Conservation (phyloP, 2,329 filamentous ascomycete species). For the Aspergillus pseudoglaucus region DNA sequence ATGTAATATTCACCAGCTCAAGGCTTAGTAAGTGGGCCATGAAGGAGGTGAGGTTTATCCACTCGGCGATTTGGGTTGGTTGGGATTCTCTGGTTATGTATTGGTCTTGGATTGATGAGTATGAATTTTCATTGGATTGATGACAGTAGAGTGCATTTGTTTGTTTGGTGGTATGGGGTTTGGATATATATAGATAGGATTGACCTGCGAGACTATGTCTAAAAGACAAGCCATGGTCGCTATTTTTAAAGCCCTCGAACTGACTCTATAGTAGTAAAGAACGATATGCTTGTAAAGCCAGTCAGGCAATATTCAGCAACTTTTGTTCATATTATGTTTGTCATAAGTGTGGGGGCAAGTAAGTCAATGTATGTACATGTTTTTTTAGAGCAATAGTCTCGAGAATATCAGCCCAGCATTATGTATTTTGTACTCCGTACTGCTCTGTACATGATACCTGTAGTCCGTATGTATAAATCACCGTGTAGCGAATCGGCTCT, state of each 20-base stretch:
- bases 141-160: background rate
- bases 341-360: background rate
- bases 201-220: background rate
- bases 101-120: no score
- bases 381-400: no score
- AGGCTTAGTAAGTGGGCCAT: constrained; percentile 3
- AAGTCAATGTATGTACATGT: background rate
- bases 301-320: no score
- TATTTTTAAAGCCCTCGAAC: background rate
- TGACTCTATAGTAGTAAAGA: background rate
- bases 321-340: no score
- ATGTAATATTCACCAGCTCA: background rate
- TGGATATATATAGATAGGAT: background rate
- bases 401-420: background rate
- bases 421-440: background rate
- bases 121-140: no score
- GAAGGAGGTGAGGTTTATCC: constrained; percentile 9
- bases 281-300: no score
- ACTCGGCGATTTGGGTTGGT: background rate
- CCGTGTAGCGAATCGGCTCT: constrained; percentile 33
- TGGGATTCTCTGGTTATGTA: no score
- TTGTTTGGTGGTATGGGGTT: background rate
- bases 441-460: background rate
- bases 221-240: background rate
- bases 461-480: background rate